Evolutionary conservation across 2,329 filamentous ascomycete species (phyloP), one percentile per base, ranked within the genome.

Genomic region (Beauveria asiatica): DNA sequence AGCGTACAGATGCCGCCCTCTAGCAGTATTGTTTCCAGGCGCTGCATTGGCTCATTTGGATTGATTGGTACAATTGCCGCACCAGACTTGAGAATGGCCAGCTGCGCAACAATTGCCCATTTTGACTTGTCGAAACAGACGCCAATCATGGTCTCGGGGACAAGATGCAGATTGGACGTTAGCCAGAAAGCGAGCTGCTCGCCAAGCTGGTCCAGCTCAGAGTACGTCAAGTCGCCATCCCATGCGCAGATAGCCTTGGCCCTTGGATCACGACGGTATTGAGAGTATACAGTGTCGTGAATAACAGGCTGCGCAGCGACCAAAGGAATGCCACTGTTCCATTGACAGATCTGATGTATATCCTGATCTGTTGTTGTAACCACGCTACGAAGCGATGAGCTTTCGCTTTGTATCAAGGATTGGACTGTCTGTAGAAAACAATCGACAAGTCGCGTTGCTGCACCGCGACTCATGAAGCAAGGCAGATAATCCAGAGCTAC

Each of bases 211-310:
- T 61, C 58, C 21, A 63, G 33, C 37, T 63, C 61, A 37, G 44
- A 17, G 45, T 61, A 63, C n/a, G 59, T 63, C 44, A 63, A 25
- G 30, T 42, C 54, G 17, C 61, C 61, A 52, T 63, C 58, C 61
- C 61, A 63, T 17, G 61, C 61, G 42, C 49, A 33, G 33, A 63
- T 48, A 16, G 44, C 44, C 19, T 45, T 45, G n/a, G 19, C 57
- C 57, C 4, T 3, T 3, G 25, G 46, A 25, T 49, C 13, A 30
- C 1, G 25, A 30, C 25, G n/a, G 23, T 25, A 45, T 4, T 45
- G n/a, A 21, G 44, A 23, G 3, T 45, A 45, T 3, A 45, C 19
- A 45, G 44, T 45, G 10, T 45, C 44, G 19, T 45, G 44, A 13
- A 45, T 21, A 6, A n/a, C 2, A 45, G 8, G 44, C 10, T 45